Evolutionary conservation across 148 eudicot species (phyloP).

Genomic region (Rhododendron molle): DNA sequence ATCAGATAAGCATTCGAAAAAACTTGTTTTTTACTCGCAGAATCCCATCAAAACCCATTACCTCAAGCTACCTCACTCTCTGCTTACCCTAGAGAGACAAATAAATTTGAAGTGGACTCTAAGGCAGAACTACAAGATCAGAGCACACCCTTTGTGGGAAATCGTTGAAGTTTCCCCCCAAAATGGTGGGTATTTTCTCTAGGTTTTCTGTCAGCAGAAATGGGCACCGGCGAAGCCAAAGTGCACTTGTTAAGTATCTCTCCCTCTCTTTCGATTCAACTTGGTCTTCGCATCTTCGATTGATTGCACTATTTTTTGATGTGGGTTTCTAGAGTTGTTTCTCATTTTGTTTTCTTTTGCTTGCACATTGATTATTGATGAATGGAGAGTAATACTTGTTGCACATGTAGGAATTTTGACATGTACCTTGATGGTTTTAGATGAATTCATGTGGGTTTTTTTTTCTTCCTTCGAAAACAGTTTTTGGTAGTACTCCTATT

Average conservation of each 20-base stretch:
- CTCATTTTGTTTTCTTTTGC: not conserved
- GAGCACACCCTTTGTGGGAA: slow-evolving; percentile 8
- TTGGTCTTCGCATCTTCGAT: not conserved
- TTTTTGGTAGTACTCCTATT: not conserved
- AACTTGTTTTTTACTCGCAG: not conserved
- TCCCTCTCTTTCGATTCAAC: not conserved
- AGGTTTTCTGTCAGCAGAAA: slow-evolving; percentile 38
- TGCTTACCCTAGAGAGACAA: not conserved
- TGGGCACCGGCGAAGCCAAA: slow-evolving; percentile 42
- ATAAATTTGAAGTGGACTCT: not conserved
- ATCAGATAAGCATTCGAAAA: not conserved
- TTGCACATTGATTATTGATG: not conserved
- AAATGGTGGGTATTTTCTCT: slow-evolving; percentile 52
- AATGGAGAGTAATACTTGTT: not conserved
- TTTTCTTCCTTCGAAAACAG: not conserved
- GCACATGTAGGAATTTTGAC: not conserved
- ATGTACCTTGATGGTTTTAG: not conserved
- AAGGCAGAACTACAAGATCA: not conserved
- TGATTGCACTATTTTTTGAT: not conserved
- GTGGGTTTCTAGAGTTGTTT: not conserved
- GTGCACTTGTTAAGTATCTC: slow-evolving; percentile 38
- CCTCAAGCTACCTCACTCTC: slow-evolving; percentile 16
- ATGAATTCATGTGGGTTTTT: not conserved
- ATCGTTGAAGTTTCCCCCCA: slow-evolving; percentile 5
- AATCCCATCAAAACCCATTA: slow-evolving; percentile 24